phyloP scores from a whole-genome alignment of 495 filamentous ascomycete genomes.

The Cercophora sp. region DNA sequence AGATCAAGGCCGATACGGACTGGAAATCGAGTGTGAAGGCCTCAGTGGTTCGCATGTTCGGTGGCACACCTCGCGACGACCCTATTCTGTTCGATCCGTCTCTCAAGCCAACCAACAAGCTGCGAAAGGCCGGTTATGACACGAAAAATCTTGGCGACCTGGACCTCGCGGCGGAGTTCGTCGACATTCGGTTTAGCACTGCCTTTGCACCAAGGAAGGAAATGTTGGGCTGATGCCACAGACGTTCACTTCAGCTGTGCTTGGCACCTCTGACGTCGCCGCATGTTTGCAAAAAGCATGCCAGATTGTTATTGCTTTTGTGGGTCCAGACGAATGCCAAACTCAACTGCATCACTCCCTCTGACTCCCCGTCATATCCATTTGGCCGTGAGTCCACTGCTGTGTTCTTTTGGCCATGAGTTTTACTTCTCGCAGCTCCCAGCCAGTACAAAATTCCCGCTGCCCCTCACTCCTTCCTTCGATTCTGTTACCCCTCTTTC shows the following conservation, averaged over 20 bases:
- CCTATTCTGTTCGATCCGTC: neutral
- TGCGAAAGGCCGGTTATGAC: constrained; percentile 23
- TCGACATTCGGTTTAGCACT: constrained; percentile 3
- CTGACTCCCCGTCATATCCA: neutral
- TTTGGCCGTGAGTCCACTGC: neutral
- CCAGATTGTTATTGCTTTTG: neutral
- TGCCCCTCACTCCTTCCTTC: too few species aligned
- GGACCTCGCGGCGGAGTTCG: constrained; percentile 15
- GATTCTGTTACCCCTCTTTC: constrained; percentile 8
- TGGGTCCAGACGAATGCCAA: neutral
- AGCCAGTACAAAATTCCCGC: too few species aligned
- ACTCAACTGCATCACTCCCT: neutral
- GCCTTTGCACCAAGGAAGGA: constrained; percentile 2
- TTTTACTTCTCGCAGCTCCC: too few species aligned
- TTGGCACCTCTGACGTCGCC: neutral
- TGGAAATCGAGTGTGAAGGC: constrained; percentile 11
- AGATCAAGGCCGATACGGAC: constrained; percentile 22
- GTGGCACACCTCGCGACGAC: neutral
- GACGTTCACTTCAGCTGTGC: too few species aligned
- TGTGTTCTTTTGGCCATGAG: neutral
- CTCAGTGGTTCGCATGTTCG: constrained; percentile 3
- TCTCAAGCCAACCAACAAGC: constrained; percentile 21
- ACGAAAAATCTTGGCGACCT: constrained; percentile 16
- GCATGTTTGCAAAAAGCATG: too few species aligned
- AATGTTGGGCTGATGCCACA: neutral